These are phyloP conservation scores for Pleurotus djamor DNA, from an alignment of 768 basidiomycete species.

Conservation along the genomic window DNA sequence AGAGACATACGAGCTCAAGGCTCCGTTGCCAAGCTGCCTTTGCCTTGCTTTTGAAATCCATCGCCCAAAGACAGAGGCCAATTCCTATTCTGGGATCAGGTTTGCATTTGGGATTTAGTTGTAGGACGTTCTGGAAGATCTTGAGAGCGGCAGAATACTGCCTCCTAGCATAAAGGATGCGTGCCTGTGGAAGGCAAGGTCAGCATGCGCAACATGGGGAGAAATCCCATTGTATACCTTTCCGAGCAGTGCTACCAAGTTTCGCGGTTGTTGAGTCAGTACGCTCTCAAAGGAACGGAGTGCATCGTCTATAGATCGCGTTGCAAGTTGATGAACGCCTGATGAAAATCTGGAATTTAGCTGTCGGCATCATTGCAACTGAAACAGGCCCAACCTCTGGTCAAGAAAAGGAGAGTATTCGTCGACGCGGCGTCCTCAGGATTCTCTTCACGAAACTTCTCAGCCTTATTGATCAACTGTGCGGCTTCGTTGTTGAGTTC, in stretches of 20 bases:
- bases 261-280: constrained; percentile 75
- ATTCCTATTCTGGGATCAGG: constrained; percentile 97
- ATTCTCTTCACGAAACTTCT: constrained; percentile 48
- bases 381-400: constrained; percentile 49
- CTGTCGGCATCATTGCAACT: not conserved
- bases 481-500: constrained; percentile 72
- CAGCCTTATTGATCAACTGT: constrained; percentile 60
- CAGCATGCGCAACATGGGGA: not conserved
- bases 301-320: constrained; percentile 80
- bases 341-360: not conserved
- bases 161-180: constrained; percentile 80
- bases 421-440: constrained; percentile 54
- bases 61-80: constrained; percentile 89
- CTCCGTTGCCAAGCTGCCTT: constrained; percentile 90
- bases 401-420: constrained; percentile 57
- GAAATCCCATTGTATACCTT: too few relatives aligned
- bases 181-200: constrained; percentile 49
- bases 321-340: constrained; percentile 85
- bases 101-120: constrained; percentile 70
- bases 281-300: constrained; percentile 80
- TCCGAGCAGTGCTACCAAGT: constrained; percentile 84
- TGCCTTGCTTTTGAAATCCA: constrained; percentile 82
- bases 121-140: constrained; percentile 82
- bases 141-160: constrained; percentile 79
- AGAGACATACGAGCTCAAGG: constrained; percentile 70